Evolutionary conservation across 2,329 filamentous ascomycete genomes (phyloP), one percentile per base, ranked within the genome.

Genomic region (Aurifilum marmelostoma): DNA sequence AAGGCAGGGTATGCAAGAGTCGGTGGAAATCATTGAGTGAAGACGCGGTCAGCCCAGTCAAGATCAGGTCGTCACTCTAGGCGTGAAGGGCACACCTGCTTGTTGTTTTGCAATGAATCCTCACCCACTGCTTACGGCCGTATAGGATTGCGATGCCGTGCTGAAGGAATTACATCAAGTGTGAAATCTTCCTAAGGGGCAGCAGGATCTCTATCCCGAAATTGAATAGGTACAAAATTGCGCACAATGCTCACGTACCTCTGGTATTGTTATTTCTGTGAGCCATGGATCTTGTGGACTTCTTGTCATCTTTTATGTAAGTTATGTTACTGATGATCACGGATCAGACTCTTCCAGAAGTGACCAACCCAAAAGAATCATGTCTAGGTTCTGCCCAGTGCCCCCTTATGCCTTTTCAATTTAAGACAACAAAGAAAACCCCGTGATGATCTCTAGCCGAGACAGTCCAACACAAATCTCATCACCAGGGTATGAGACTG

Each of bases 1-100:
- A 84, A 39, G 85, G 85, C 0, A 77, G 83, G 18, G 79, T 87
- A 21, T 77, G 74, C 41, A 75, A 74, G 62, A 76, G 74, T 52
- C 69, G 73, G n/a, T 72, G 69, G 63, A 47, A 58, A 5, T 63
- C 16, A 11, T 8, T 74, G 1, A 18, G 58, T 4, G 69, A 71
- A 29, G 67, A 71, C 63, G 67, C 34, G 32, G 27, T 65, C 39
- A 43, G 32, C 5, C 63, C 64, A 29, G 61, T 71, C 3, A 41
- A 61, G 4, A 65, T 71, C 16, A 71, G 69, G 61, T 16, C 69
- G 16, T 64, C 66, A 1, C 21, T 71, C 24, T 67, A 64, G 24
- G n/a, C 32, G 11, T 27, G 7, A 62, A 62, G 2, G 11, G 24
- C 5, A 18, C 0, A 14, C 14, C 24, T 18, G n/a, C 50, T 54